Evolutionary conservation across 495 filamentous ascomycete species (phyloP).

Genomic region (Annulohypoxylon bovei): DNA sequence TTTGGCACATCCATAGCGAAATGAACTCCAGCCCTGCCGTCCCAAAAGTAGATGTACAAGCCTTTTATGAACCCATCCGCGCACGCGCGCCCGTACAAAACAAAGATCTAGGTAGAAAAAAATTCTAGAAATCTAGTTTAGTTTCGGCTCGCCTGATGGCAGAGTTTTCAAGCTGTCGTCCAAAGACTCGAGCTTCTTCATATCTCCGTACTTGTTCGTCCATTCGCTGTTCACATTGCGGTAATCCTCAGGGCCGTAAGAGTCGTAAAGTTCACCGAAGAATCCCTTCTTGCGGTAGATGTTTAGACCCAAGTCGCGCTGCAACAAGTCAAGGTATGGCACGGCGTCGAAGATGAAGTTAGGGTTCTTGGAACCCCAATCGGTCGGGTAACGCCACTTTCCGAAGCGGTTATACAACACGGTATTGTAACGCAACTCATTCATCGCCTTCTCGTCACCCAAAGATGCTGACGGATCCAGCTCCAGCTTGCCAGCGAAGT

Average conservation of each 20-base stretch:
- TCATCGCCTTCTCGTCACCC: conserved; percentile 39
- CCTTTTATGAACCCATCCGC: conserved; percentile 4
- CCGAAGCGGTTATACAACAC: conserved; percentile 74
- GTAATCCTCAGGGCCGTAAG: conserved; percentile 72
- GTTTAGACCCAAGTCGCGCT: conserved; percentile 69
- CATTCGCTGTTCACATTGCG: conserved; percentile 68
- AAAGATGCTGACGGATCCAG: conserved; percentile 34
- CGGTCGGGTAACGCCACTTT: conserved; percentile 72
- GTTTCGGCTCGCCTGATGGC: conserved; percentile 13
- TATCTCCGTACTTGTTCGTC: conserved; percentile 38
- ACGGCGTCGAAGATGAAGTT: conserved; percentile 81
- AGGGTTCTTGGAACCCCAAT: conserved; percentile 69
- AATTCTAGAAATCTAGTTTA: conserved; percentile 18
- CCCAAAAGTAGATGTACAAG: conserved; percentile 33
- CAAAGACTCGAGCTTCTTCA: conserved; percentile 36
- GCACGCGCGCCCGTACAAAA: not conserved
- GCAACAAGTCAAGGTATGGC: conserved; percentile 79
- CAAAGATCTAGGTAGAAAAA: conserved; percentile 7
- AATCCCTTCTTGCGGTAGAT: conserved; percentile 56
- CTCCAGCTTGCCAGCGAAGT: conserved; percentile 55
- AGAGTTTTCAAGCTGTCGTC: conserved; percentile 30
- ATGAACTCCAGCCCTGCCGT: conserved; percentile 31
- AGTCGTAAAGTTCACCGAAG: conserved; percentile 61
- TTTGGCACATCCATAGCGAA: conserved; percentile 33
- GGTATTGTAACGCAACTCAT: conserved; percentile 61